Evolutionary conservation across 805 yeast species (phyloP).

Genomic region (Saccharomycopsis sp.): DNA sequence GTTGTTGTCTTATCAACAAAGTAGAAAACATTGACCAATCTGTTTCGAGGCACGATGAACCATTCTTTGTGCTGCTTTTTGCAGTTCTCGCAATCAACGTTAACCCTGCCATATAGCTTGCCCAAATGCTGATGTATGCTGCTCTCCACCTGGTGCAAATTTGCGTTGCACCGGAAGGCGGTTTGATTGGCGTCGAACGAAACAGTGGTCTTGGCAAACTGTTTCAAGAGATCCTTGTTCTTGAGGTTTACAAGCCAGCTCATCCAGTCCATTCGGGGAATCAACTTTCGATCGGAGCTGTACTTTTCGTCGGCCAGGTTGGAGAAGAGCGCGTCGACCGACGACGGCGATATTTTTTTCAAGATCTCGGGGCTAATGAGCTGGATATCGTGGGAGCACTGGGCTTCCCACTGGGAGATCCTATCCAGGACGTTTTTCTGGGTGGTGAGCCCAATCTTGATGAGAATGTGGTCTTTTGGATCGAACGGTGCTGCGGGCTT

Average conservation of each 20-base stretch:
- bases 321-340: conserved; percentile 19
- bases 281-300: not conserved
- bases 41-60: conserved; percentile 43
- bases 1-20: conserved; percentile 30
- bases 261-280: too few species aligned
- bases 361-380: conserved; percentile 30
- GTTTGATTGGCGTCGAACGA: conserved; percentile 24
- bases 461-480: conserved; percentile 32
- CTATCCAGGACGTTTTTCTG: conserved; percentile 33
- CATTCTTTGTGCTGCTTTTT: conserved; percentile 39
- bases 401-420: conserved; percentile 42
- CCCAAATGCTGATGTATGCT: conserved; percentile 34
- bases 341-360: conserved; percentile 21
- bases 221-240: not conserved
- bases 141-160: conserved; percentile 33
- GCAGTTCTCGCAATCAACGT: conserved; percentile 42
- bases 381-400: conserved; percentile 40
- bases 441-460: conserved; percentile 49
- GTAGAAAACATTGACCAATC: conserved; percentile 28
- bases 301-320: conserved; percentile 6
- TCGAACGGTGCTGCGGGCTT: conserved; percentile 29
- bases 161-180: conserved; percentile 31
- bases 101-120: conserved; percentile 38
- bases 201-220: not conserved
- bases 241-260: conserved; percentile 1